phyloP scores from a whole-genome alignment of 257 asterid genomes.

The Asclepias syriaca region DNA sequence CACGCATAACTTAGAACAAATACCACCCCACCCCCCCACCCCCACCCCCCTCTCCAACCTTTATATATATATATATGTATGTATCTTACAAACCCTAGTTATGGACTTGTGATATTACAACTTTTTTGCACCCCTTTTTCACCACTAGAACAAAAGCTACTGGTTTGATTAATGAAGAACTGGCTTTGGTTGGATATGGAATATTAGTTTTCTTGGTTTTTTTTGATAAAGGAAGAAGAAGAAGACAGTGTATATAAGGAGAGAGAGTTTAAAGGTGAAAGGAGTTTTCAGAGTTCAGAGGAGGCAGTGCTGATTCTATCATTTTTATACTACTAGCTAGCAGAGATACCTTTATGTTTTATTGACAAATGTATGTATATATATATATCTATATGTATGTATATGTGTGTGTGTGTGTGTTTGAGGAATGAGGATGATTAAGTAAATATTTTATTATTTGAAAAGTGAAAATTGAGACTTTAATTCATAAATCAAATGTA shows the following conservation, averaged over 20 bases:
- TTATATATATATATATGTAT: no score
- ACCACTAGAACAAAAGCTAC: constrained; percentile 4
- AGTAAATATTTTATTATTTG: no score
- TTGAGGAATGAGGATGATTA: no score
- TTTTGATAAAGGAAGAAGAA: not conserved
- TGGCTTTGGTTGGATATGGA: not conserved
- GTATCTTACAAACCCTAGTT: not conserved
- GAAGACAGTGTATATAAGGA: not conserved
- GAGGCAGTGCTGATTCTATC: not conserved
- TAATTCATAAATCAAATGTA: no score
- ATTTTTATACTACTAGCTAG: constrained; percentile 3
- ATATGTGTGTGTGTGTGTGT: no score
- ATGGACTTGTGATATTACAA: not conserved
- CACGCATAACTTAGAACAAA: constrained; percentile 66
- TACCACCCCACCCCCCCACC: constrained; percentile 51
- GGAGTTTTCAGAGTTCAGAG: constrained; percentile 11
- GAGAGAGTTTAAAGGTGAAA: constrained; percentile 2
- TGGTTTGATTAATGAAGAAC: not conserved
- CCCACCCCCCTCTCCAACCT: no score
- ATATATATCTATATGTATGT: no score
- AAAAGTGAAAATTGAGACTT: no score
- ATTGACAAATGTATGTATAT: no score
- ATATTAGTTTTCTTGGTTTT: no score
- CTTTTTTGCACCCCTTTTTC: not conserved
- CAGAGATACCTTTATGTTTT: not conserved